Conservation (phyloP, 2,329 filamentous ascomycete species). For the Trichoderma brevicompactum region DNA sequence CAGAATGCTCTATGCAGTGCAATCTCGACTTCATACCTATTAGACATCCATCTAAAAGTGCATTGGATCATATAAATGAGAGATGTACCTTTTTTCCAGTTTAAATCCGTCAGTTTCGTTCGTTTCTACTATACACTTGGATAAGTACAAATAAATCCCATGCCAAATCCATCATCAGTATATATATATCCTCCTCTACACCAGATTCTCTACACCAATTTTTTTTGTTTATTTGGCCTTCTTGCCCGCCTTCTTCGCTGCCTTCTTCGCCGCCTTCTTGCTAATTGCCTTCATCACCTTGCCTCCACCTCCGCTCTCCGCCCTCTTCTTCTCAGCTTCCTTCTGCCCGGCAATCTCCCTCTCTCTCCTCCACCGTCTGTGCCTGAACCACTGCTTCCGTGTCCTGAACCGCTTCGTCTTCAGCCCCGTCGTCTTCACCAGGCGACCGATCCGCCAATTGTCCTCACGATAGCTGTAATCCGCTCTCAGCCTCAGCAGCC, state of each 20-base stretch:
- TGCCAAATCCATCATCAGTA: neutral
- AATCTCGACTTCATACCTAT: no score
- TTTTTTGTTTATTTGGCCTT: conserved; percentile 37
- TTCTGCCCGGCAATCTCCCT: conserved; percentile 48
- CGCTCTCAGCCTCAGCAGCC: conserved; percentile 54
- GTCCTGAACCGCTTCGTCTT: conserved; percentile 56
- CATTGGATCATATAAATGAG: neutral
- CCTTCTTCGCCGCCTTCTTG: conserved; percentile 44
- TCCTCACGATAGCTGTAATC: conserved; percentile 65
- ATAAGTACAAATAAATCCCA: neutral
- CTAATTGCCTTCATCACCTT: conserved; percentile 41
- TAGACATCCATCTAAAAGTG: no score
- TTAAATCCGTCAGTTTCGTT: neutral
- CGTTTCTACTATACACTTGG: conserved; percentile 5
- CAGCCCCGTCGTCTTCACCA: conserved; percentile 57
- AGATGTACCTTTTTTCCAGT: neutral
- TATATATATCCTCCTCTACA: neutral
- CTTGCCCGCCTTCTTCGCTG: conserved; percentile 44
- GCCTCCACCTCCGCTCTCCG: conserved; percentile 40
- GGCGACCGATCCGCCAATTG: conserved; percentile 61
- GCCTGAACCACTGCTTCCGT: conserved; percentile 54
- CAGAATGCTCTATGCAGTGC: no score
- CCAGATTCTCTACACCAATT: no score
- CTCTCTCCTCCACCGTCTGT: conserved; percentile 50
- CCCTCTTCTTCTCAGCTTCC: conserved; percentile 44